Base-by-base conservation (phyloP, 139 green algal genomes). In the Micractinium conductrix region DNA sequence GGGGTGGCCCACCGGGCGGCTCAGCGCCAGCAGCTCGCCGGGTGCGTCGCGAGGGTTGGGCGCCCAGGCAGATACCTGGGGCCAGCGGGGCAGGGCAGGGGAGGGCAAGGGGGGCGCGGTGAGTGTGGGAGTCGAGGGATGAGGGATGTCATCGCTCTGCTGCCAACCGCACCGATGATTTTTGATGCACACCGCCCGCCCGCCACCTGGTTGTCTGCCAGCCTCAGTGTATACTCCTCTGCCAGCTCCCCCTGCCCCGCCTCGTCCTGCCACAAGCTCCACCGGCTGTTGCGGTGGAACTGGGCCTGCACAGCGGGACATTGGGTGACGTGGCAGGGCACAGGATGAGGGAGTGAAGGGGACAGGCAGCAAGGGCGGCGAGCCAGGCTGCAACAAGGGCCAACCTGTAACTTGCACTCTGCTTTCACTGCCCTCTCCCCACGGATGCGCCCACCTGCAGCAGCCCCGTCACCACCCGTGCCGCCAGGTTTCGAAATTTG, bases 401-500 rank as follows among this genome's bases (percentile, higher is more conserved):
- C 53, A 30, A 5, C 53, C 24, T 19, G 53, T 62, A 19, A 62
- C 19, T 19, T 62, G 53, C 10, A 58, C 48, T 58, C 10, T 21
- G 6, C 24, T 62, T 16, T 22, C 53, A 37, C 3, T 69, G 62
- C 62, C 10, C 53, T 62, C 6, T 58, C 48, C 48, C 14, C 48
- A 58, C 48, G n/a, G n/a, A 58, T 58, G 48, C 21, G 38, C 24
- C 38, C 19, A 43, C 38, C 21, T 28, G 86, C 60, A 91, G 58
- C 87, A 91, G 89, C 21, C 87, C 84, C 44, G 73, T 17, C 21
- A 89, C 74, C 35, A 88, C 79, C 26, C 81, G 79, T 4, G 83
- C 78, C 14, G 78, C 73, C 40, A 88, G 45, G 84, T 92, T 92
- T 42, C 87, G 80, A n/a, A 92, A 53, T 62, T 91, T 91, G 9